phyloP scores from a whole-genome alignment of 257 asterid species.

The Solanum gracilifrons region DNA sequence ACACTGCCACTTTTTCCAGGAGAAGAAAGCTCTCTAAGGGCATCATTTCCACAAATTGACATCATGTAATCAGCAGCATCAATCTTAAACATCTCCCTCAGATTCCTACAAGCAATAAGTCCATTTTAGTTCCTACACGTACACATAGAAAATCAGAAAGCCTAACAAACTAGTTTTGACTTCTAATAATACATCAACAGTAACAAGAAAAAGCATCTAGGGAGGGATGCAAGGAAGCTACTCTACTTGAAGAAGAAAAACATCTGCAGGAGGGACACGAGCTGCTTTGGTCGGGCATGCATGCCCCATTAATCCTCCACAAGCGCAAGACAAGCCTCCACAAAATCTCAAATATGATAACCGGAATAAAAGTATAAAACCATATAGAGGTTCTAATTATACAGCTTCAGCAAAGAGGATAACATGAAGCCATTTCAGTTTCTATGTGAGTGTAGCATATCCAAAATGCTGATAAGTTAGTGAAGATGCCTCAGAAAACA shows the following conservation, averaged over 20 bases:
- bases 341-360: background rate
- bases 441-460: background rate
- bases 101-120: constrained; percentile 38
- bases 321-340: background rate
- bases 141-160: background rate
- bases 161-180: background rate
- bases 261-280: background rate
- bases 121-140: constrained; percentile 7
- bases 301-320: background rate
- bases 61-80: constrained; percentile 99
- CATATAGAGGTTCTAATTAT: background rate
- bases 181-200: background rate
- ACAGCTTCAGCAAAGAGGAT: background rate
- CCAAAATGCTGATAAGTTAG: background rate
- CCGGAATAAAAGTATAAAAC: background rate
- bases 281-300: background rate
- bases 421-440: background rate
- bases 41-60: constrained; percentile 96
- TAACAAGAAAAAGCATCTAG: background rate
- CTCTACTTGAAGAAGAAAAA: background rate
- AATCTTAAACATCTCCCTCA: constrained; percentile 91
- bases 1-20: constrained; percentile 99
- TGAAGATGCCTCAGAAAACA: background rate
- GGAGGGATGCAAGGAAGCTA: background rate
- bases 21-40: constrained; percentile 92